phyloP scores from a whole-genome alignment of 192 early-diverging fungal genomes.

The Gamsiella multidivaricata region DNA sequence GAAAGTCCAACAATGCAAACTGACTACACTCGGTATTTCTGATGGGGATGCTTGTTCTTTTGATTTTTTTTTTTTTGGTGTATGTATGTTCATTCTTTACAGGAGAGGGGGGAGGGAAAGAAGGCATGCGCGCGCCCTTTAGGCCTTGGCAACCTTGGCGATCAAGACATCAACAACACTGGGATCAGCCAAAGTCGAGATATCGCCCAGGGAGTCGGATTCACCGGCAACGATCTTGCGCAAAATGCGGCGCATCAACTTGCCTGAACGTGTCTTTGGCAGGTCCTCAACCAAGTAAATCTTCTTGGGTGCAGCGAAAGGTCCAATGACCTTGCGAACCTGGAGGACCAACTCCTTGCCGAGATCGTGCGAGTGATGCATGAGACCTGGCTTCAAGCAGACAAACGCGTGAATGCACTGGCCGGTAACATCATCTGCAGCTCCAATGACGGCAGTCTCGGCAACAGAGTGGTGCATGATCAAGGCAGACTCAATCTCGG shows the following conservation, averaged over 20 bases:
- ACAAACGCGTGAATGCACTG: slow-evolving; percentile 91
- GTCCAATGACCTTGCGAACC: slow-evolving; percentile 90
- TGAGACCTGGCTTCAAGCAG: slow-evolving; percentile 75
- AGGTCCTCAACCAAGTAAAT: slow-evolving; percentile 89
- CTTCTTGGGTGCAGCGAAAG: slow-evolving; percentile 91
- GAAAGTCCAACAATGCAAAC: no score
- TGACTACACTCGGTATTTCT: no score
- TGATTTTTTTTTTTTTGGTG: no score
- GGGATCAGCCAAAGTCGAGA: slow-evolving; percentile 89
- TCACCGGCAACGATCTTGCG: slow-evolving; percentile 93
- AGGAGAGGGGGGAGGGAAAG: no score
- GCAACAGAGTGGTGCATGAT: slow-evolving; percentile 83
- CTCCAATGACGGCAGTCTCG: slow-evolving; percentile 92
- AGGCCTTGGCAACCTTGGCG: slow-evolving; percentile 54
- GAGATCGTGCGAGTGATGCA: slow-evolving; percentile 56
- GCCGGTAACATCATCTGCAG: slow-evolving; percentile 89
- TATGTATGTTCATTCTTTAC: no score
- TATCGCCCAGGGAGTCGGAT: slow-evolving; percentile 86
- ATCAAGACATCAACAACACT: slow-evolving; percentile 53
- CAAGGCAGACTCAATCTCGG: slow-evolving; percentile 94
- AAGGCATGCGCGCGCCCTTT: no score
- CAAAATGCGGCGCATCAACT: slow-evolving; percentile 96
- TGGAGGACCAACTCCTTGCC: slow-evolving; percentile 75
- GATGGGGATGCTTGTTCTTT: no score
- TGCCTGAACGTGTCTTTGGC: slow-evolving; percentile 96